Evolutionary conservation across 2,329 filamentous ascomycete genomes (phyloP), one percentile per base, ranked within the genome.

Genomic region (Teratosphaeria zuluensis): DNA sequence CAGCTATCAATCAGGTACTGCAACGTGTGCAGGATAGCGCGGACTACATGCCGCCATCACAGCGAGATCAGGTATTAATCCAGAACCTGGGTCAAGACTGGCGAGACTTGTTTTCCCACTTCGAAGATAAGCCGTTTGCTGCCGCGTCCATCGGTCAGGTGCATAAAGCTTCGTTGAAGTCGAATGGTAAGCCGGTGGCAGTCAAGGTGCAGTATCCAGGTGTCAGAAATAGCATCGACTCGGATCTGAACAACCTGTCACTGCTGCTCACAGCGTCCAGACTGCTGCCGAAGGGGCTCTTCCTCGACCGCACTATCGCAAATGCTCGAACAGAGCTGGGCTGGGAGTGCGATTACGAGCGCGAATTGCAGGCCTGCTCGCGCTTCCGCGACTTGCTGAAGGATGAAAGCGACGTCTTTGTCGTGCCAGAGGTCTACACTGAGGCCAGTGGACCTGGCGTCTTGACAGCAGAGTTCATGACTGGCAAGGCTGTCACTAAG

Each of bases 191-290:
- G 63, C 79, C 81, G 51, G 94, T 99, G 0, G 94, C 94, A 3
- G 92, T 99, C 69, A 99, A 99, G 74, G 87, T 99, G 9, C 94
- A 99, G 73, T 99, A 99, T 67, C 94, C 94, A 0, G 95, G 95
- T 14, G 94, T 99, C 1, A 90, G 92, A 19, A 87, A 90, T 72
- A 97, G 92, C 3, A 99, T 99, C 72, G 91, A 96, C 73, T 96
- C 92, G 0, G 94, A 99, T 68, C 81, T 99, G 1, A 95, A 90
- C 74, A 99, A 99, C 68, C 81, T 99, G 33, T 90, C 88, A 8
- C 82, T 99, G 58, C 85, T 99, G 1, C 83, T 99, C 12, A 94
- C 90, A 5, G 94, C 94, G 30, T 95, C 92, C 4, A 86, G 89
- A 59, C 83, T 99, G 30, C 81, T 99, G 0, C 95, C 94, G 0